These are phyloP conservation scores for Forsythia viridissima DNA, from an alignment of 257 asterid species.

Conservation along the genomic window DNA sequence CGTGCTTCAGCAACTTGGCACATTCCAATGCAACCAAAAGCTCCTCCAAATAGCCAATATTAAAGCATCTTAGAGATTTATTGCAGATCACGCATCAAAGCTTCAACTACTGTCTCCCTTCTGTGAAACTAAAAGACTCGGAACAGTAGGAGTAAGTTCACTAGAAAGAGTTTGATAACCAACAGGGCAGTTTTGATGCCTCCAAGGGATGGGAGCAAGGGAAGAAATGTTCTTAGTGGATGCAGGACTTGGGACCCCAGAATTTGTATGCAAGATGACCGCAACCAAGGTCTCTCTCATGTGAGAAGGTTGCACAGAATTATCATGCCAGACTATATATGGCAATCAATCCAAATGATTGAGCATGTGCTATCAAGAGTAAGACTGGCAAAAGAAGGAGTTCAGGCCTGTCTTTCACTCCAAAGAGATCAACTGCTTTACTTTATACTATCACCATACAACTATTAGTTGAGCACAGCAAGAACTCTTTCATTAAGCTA, in stretches of 20 bases:
- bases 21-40: conserved; percentile 21
- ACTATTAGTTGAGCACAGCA: not conserved
- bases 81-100: not conserved
- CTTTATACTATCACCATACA: not conserved
- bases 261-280: not conserved
- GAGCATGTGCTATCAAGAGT: not conserved
- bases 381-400: not conserved
- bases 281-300: not conserved
- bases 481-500: not conserved
- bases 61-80: not conserved
- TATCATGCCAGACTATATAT: not conserved
- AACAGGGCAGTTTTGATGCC: not conserved
- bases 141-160: not conserved
- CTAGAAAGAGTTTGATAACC: not conserved
- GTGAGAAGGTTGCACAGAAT: not conserved
- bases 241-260: not conserved
- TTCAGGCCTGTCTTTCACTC: not conserved
- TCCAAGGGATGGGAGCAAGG: not conserved
- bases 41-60: conserved; percentile 25
- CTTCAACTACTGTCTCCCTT: not conserved
- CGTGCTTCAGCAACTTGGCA: conserved; percentile 27
- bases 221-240: not conserved
- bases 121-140: not conserved
- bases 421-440: not conserved
- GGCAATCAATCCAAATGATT: not conserved